Conservation (phyloP, 163 green algal genomes). For the Prototheca stagnorum region DNA sequence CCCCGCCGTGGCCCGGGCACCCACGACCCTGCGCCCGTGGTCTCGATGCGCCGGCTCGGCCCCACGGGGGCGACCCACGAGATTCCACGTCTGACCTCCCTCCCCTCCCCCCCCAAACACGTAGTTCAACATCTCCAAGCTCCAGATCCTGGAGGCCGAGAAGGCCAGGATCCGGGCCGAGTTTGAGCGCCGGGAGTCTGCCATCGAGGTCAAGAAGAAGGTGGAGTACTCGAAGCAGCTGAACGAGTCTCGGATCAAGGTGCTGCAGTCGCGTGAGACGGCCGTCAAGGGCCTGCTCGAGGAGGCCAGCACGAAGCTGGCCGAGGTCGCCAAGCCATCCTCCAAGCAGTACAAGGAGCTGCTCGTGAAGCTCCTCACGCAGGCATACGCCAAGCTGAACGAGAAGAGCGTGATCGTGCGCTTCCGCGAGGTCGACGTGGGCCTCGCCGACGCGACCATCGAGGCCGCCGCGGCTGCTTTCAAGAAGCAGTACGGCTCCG, state of each 20-base stretch:
- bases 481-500: constrained; percentile 1
- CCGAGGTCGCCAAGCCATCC: constrained; percentile 42
- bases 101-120: too few species aligned
- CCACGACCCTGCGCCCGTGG: too few species aligned
- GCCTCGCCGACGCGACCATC: constrained; percentile 21
- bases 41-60: too few species aligned
- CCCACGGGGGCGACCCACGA: too few species aligned
- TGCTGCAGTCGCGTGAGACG: constrained; percentile 76
- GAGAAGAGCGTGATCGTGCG: constrained; percentile 36
- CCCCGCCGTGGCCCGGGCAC: too few species aligned
- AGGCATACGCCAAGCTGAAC: constrained; percentile 53
- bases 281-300: constrained; percentile 45
- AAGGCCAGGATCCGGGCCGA: constrained; percentile 86
- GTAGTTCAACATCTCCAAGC: constrained; percentile 98
- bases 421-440: constrained; percentile 23
- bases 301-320: constrained; percentile 41
- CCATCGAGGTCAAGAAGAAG: constrained; percentile 94
- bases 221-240: constrained; percentile 87
- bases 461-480: neutral
- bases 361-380: constrained; percentile 68
- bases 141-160: constrained; percentile 90
- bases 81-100: too few species aligned
- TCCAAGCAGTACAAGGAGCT: constrained; percentile 61
- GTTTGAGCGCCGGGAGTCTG: constrained; percentile 81
- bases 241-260: constrained; percentile 79